phyloP scores from a whole-genome alignment of 805 yeast genomes.

The Metschnikowia chrysomelidarum region DNA sequence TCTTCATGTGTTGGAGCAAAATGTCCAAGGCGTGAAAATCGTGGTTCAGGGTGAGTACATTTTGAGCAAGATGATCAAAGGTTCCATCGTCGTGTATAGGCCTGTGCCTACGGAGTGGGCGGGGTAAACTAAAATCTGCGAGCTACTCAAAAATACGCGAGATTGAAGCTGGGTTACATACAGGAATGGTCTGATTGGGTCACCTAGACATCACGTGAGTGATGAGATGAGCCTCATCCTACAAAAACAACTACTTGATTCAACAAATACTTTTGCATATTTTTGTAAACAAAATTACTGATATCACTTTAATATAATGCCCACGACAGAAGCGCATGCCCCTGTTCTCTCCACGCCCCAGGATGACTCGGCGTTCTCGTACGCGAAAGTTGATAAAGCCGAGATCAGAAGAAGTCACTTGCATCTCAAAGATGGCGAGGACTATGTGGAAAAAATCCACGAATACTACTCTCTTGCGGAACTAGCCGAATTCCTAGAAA shows the following conservation, averaged over 20 bases:
- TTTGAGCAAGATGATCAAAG: conserved; percentile 38
- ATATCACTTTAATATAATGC: conserved; percentile 13
- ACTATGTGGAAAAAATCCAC: conserved; percentile 33
- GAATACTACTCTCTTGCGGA: conserved; percentile 57
- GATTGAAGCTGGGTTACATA: no score
- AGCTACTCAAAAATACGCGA: no score
- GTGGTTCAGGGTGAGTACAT: conserved; percentile 42
- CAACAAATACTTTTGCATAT: not conserved
- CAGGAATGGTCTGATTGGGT: no score
- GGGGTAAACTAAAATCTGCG: conserved; percentile 6
- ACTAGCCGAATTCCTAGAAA: conserved; percentile 39
- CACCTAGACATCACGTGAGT: no score
- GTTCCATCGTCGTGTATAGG: conserved; percentile 45
- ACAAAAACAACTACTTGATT: not conserved
- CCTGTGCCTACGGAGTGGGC: conserved; percentile 49
- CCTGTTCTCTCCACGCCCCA: conserved; percentile 77
- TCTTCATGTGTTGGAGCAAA: conserved; percentile 47
- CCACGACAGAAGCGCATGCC: conserved; percentile 35
- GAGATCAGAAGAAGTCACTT: conserved; percentile 27
- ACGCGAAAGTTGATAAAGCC: conserved; percentile 38
- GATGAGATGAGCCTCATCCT: conserved; percentile 5
- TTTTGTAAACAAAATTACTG: no score
- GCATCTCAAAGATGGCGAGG: conserved; percentile 25
- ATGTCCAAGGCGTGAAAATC: conserved; percentile 40
- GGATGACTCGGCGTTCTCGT: conserved; percentile 54